These are phyloP conservation scores for Pythium sukuiense DNA, from an alignment of 352 stramenopile species.

Conservation along the genomic window DNA sequence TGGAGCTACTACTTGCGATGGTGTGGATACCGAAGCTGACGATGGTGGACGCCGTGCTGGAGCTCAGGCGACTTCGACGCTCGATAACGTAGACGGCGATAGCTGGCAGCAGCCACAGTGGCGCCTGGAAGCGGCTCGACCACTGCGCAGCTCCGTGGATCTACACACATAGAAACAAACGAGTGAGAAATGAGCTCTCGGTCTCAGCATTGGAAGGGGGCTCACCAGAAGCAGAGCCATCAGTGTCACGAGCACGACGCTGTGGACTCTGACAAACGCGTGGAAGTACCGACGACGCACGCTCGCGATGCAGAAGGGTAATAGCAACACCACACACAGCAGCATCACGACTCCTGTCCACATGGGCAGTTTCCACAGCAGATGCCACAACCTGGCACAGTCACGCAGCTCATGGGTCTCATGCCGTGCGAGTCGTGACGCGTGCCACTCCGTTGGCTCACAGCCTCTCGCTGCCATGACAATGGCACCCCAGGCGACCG, in stretches of 20 bases:
- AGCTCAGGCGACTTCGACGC: conserved; percentile 25
- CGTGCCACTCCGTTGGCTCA: conserved; percentile 21
- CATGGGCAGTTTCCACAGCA: conserved; percentile 32
- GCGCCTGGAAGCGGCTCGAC: conserved; percentile 34
- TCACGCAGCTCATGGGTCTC: conserved; percentile 23
- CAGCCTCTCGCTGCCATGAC: conserved; percentile 22
- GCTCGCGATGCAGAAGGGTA: conserved; percentile 29
- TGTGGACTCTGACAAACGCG: conserved; percentile 34
- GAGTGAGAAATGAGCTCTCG: neutral
- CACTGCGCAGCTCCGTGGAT: conserved; percentile 41
- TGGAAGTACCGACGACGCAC: conserved; percentile 29
- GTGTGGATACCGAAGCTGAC: conserved; percentile 18
- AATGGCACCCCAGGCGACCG: conserved; percentile 37
- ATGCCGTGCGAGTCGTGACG: conserved; percentile 24
- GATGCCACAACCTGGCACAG: conserved; percentile 2
- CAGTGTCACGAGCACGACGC: conserved; percentile 34
- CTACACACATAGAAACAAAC: conserved; percentile 24
- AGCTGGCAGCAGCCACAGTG: conserved; percentile 35
- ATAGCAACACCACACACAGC: conserved; percentile 23
- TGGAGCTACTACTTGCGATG: neutral
- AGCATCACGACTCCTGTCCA: conserved; percentile 47
- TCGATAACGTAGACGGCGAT: conserved; percentile 35
- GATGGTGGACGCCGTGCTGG: conserved; percentile 13
- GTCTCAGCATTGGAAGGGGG: neutral
- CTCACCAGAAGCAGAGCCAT: conserved; percentile 34